phyloP scores from a whole-genome alignment of 352 stramenopile genomes.

The Phytophthora podocarpi region DNA sequence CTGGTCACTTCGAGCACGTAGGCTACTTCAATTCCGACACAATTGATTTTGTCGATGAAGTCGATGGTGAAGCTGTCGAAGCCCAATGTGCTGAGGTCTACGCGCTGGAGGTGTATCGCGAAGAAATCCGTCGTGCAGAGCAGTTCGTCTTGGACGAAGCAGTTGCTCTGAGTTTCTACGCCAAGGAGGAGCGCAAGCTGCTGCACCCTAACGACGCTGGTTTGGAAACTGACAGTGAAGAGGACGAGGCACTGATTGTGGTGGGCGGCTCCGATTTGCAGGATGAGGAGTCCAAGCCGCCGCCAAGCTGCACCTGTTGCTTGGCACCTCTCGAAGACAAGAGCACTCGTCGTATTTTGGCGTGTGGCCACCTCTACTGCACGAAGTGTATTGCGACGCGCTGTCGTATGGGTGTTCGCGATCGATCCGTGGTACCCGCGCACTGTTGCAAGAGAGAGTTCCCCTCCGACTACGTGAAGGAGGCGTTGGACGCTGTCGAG shows the following conservation, averaged over 20 bases:
- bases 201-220: slow-evolving; percentile 13
- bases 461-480: slow-evolving; percentile 60
- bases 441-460: slow-evolving; percentile 81
- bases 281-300: slow-evolving; percentile 40
- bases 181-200: slow-evolving; percentile 44
- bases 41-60: slow-evolving; percentile 25
- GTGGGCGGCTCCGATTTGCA: slow-evolving; percentile 6
- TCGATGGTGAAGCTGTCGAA: slow-evolving; percentile 20
- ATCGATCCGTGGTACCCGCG: slow-evolving; percentile 63
- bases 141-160: slow-evolving; percentile 44
- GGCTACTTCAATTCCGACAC: slow-evolving; percentile 13
- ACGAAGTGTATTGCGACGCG: slow-evolving; percentile 51
- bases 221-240: slow-evolving; percentile 20
- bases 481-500: slow-evolving; percentile 38
- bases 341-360: slow-evolving; percentile 32
- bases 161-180: slow-evolving; percentile 51
- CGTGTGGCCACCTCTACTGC: slow-evolving; percentile 75
- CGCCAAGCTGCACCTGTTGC: slow-evolving; percentile 50
- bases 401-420: slow-evolving; percentile 54
- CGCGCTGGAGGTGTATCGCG: slow-evolving; percentile 45
- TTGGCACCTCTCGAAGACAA: slow-evolving; percentile 20
- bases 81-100: slow-evolving; percentile 30
- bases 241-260: slow-evolving; percentile 18
- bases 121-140: slow-evolving; percentile 43
- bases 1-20: slow-evolving; percentile 22